phyloP scores from a whole-genome alignment of 208 protist species.

The Acanthamoeba healyi region DNA sequence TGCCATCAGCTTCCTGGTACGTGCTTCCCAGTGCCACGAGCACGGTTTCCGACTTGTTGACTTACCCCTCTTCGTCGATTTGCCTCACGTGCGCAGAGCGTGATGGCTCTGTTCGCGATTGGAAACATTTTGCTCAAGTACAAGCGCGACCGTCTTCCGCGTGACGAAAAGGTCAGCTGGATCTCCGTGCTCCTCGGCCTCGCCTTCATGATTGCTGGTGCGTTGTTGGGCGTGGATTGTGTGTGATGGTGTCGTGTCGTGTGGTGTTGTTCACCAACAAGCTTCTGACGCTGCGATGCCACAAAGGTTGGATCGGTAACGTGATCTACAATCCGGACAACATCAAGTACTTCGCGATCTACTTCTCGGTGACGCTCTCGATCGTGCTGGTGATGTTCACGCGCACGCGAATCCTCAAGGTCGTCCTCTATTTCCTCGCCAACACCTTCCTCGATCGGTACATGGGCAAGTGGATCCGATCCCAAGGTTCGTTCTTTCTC shows the following conservation, averaged over 20 bases:
- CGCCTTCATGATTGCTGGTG: slow-evolving; percentile 32
- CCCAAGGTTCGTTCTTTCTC: neutral
- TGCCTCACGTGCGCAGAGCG: slow-evolving; percentile 75
- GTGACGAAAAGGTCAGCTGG: slow-evolving; percentile 74
- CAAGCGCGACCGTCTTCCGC: slow-evolving; percentile 86
- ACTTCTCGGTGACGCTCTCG: slow-evolving; percentile 85
- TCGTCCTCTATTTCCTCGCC: slow-evolving; percentile 82
- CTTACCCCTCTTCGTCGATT: no score
- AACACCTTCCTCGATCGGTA: slow-evolving; percentile 50
- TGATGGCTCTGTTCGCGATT: slow-evolving; percentile 91
- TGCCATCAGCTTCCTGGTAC: slow-evolving; percentile 88
- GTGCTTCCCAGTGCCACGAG: no score
- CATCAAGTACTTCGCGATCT: slow-evolving; percentile 89
- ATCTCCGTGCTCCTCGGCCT: slow-evolving; percentile 67
- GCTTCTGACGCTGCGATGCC: no score
- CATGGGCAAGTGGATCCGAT: slow-evolving; percentile 66
- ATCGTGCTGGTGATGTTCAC: slow-evolving; percentile 89
- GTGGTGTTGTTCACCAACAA: no score
- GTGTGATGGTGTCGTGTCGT: no score
- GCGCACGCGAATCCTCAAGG: slow-evolving; percentile 82
- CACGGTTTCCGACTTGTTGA: no score
- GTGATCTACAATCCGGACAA: slow-evolving; percentile 84
- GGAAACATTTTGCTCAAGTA: slow-evolving; percentile 93
- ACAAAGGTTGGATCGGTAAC: slow-evolving; percentile 84
- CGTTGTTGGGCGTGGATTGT: neutral